Base-by-base conservation (phyloP, 495 filamentous ascomycete genomes). In the Xylaria telfairii region DNA sequence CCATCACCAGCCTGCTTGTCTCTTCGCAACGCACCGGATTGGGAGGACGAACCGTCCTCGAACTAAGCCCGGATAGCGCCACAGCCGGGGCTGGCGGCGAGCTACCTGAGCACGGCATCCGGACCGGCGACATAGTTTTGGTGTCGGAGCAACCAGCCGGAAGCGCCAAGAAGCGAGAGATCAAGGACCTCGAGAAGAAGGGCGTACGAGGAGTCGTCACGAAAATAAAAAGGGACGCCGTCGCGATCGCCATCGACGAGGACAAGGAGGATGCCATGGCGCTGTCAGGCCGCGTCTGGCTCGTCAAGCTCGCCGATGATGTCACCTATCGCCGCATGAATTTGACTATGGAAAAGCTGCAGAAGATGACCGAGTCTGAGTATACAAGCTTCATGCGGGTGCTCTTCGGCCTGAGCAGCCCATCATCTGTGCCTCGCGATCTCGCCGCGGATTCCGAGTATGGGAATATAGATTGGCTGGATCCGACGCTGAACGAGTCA, bases 301-400 rank as follows among this genome's bases (percentile, higher is more conserved):
- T 89, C 39, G 90, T 99, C 26, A 98, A 98, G 83, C 82, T 98
- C 75, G 94, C 96, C 19, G 97, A 98, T 81, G 96, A 98, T 82
- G 91, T 97, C 72, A 97, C 94, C 46, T 94, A 92, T 81, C 88
- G 92, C 81, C 85, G 94, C 74, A 97, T 99, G 92, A 95, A 92
- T 69, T 90, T 92, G 77, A 92, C 89, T 1, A 98, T 99, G 94
- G 87, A 88, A 72, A 87, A 86, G 73, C 84, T 99, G 73, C 84
- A 86, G 32, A 92, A 93, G 76, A 90, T 95, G 85, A 73, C 79
- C 2, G 90, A 93, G 51, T 77, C 84, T 7, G 92, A 92, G 62
- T 88, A 93, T 72, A 90, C 92, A 0, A 81, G 86, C 53, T 90
- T 99, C 72, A 90, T 95, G 71, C 86, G 91, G 49, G 92, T 97